Evolutionary conservation across 1,284 basidiomycete genomes (phyloP).

Genomic region (Apiotrichum porosum): DNA sequence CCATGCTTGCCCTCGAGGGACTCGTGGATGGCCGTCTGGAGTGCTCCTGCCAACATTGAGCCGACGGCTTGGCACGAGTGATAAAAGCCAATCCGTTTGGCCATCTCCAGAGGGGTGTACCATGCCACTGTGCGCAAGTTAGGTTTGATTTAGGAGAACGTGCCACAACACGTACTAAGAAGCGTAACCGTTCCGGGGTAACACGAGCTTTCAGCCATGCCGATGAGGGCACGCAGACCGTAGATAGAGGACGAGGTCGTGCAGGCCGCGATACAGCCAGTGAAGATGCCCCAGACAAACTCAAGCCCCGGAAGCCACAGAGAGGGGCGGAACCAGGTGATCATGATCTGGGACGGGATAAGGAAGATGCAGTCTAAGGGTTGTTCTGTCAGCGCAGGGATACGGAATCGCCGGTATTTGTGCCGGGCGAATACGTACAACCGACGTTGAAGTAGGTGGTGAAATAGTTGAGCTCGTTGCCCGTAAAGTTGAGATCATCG

Average conservation of each 20-base stretch:
- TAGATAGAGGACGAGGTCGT: conserved; percentile 24
- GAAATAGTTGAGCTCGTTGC: conserved; percentile 60
- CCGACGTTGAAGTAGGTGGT: conserved; percentile 39
- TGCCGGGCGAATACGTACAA: conserved; percentile 6
- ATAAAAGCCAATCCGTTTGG: conserved; percentile 21
- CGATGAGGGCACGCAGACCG: conserved; percentile 26
- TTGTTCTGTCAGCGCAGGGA: not conserved
- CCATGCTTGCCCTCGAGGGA: conserved; percentile 7
- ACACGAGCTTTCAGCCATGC: conserved; percentile 19
- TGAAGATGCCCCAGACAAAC: conserved; percentile 24
- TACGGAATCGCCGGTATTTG: too few relatives aligned
- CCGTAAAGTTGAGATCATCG: conserved; percentile 64
- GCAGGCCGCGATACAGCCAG: conserved; percentile 23
- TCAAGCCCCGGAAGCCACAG: conserved; percentile 21
- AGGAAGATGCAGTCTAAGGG: conserved; percentile 25
- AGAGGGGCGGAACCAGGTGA: conserved; percentile 21
- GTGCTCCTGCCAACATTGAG: conserved; percentile 13
- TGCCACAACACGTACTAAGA: conserved; percentile 16
- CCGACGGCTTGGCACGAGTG: conserved; percentile 18
- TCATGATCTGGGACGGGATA: conserved; percentile 26
- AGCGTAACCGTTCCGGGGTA: conserved; percentile 27
- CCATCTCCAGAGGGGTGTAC: conserved; percentile 27
- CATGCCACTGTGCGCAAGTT: conserved; percentile 17
- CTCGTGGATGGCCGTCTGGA: conserved; percentile 13
- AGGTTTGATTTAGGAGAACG: too few relatives aligned